Conservation (phyloP, 192 early-diverging fungal species). For the Martensiomyces pterosporus region DNA sequence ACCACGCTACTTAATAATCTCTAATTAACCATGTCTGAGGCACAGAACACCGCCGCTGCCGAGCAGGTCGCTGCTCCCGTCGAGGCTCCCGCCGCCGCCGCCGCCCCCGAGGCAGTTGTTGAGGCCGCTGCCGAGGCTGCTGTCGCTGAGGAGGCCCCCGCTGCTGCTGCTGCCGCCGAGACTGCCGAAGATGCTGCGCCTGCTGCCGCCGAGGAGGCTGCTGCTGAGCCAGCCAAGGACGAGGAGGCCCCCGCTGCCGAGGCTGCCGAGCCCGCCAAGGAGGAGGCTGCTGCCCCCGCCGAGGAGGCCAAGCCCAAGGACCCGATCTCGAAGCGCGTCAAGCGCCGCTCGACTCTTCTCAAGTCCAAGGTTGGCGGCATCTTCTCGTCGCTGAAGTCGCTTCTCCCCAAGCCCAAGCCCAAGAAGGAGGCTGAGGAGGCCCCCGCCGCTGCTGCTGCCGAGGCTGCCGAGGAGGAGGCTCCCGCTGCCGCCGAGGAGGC, state of each 20-base stretch:
- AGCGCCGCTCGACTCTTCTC: slow-evolving; percentile 45
- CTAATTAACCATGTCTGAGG: neutral
- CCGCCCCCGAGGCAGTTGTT: neutral
- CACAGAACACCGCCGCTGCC: neutral
- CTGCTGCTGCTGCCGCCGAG: neutral
- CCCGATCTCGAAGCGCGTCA: slow-evolving; percentile 32
- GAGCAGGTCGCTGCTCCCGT: neutral
- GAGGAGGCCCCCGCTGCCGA: slow-evolving; percentile 11
- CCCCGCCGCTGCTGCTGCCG: slow-evolving; percentile 11
- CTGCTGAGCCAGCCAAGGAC: slow-evolving; percentile 14
- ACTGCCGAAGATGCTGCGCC: too few species aligned
- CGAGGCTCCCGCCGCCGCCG: too few species aligned
- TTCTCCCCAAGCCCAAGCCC: slow-evolving; percentile 26
- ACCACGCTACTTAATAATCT: neutral
- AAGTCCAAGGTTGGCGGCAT: slow-evolving; percentile 40
- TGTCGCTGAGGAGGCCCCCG: neutral
- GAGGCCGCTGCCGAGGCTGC: neutral
- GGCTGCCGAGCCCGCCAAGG: slow-evolving; percentile 9
- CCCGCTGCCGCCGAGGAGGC: slow-evolving; percentile 11
- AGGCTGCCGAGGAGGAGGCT: slow-evolving; percentile 11
- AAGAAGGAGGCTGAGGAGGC: slow-evolving; percentile 33
- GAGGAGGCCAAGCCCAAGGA: slow-evolving; percentile 18
- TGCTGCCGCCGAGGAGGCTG: slow-evolving; percentile 4
- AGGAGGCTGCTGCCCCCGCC: slow-evolving; percentile 9
- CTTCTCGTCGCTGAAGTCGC: slow-evolving; percentile 38